phyloP scores from a whole-genome alignment of 2,329 filamentous ascomycete species.

The Arthrobotrys iridis region DNA sequence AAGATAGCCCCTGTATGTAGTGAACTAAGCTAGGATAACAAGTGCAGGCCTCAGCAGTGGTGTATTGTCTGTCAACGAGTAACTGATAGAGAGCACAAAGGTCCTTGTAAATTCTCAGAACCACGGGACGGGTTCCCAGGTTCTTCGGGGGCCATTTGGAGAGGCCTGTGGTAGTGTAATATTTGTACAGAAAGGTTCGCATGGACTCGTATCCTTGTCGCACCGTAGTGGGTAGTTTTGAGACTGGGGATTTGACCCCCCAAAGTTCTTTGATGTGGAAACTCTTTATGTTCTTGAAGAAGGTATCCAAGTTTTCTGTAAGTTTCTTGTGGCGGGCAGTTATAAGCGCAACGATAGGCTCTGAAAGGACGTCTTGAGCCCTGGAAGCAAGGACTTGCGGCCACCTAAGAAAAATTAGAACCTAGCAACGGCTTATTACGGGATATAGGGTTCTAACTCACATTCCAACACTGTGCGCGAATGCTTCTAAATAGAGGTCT shows the following conservation, averaged over 20 bases:
- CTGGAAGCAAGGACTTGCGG: conserved; percentile 21
- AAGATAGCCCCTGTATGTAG: background rate
- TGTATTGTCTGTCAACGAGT: conserved; percentile 29
- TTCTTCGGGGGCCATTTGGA: conserved; percentile 41
- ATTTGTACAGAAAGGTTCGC: conserved; percentile 40
- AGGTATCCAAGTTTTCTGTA: background rate
- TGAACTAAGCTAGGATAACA: conserved; percentile 17
- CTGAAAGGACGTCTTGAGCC: conserved; percentile 18
- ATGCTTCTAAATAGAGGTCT: conserved; percentile 33
- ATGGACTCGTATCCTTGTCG: conserved; percentile 31
- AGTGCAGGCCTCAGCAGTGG: background rate
- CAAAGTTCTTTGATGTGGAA: conserved; percentile 37
- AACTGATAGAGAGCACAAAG: conserved; percentile 30
- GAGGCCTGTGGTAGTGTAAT: conserved; percentile 14
- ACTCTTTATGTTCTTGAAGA: conserved; percentile 12
- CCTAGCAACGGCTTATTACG: background rate
- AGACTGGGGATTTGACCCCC: conserved; percentile 19
- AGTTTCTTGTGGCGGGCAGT: background rate
- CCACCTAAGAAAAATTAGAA: conserved; percentile 19
- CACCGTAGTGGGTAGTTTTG: conserved; percentile 14
- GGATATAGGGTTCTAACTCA: background rate
- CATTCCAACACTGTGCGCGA: conserved; percentile 49
- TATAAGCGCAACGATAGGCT: background rate
- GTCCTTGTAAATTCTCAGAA: conserved; percentile 22
- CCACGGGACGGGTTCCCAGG: conserved; percentile 9